These are phyloP conservation scores for Picea sitchensis DNA, from an alignment of 75 land plant genomes.

Conservation along the genomic window DNA sequence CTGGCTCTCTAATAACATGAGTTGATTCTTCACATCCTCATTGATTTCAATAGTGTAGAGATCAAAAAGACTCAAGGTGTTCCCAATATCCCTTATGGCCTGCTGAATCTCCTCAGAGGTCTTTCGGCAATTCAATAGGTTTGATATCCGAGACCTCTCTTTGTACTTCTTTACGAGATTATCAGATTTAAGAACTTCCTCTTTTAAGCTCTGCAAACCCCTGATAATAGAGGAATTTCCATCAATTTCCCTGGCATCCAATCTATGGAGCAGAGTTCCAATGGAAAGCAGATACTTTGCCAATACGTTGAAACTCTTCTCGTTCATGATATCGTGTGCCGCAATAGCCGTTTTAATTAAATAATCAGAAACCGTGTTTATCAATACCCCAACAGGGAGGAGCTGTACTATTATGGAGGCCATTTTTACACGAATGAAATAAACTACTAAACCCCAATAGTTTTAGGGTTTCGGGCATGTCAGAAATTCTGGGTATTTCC, in stretches of 20 bases:
- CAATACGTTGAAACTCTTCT: slow-evolving; percentile 21
- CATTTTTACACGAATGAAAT: background rate
- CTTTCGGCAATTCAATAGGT: slow-evolving; percentile 22
- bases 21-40: slow-evolving; percentile 14
- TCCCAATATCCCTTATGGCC: slow-evolving; percentile 18
- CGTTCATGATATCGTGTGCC: slow-evolving; percentile 21
- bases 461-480: background rate
- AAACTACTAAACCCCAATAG: background rate
- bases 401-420: background rate
- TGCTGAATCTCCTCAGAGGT: slow-evolving; percentile 24
- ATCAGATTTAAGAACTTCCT: slow-evolving; percentile 15
- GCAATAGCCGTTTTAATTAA: slow-evolving; percentile 19
- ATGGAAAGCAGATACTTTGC: slow-evolving; percentile 11
- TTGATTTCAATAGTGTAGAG: slow-evolving; percentile 25
- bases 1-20: slow-evolving; percentile 17
- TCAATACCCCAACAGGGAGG: slow-evolving; percentile 5
- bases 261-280: slow-evolving; percentile 10
- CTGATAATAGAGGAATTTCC: slow-evolving; percentile 8
- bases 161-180: slow-evolving; percentile 15
- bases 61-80: slow-evolving; percentile 13
- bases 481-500: background rate
- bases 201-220: slow-evolving; percentile 15
- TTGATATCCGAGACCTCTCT: slow-evolving; percentile 22
- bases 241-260: slow-evolving; percentile 5
- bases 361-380: slow-evolving; percentile 8